Evolutionary conservation across 139 green algal genomes (phyloP), one percentile per base, ranked within the genome.

Genomic region (Picochlorum costavermella): DNA sequence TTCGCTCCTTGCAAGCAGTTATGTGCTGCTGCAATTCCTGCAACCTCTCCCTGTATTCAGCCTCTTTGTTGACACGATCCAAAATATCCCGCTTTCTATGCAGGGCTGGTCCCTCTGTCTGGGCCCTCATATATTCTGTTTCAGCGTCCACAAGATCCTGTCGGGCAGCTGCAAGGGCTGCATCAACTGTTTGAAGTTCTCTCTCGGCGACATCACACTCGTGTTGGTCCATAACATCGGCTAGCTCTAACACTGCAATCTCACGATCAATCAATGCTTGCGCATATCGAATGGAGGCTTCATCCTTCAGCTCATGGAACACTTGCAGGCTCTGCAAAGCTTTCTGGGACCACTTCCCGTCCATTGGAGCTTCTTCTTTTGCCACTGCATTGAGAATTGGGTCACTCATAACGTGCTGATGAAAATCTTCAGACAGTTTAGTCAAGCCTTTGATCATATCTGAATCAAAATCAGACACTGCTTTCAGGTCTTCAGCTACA

Each of bases 1-100:
- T 50, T 31, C 77, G 64, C 57, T 78, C 77, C 31, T 64, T 63
- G 33, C 63, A 53, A 4, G 44, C 29, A 6, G 69, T 48, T 5
- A 80, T 60, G 29, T 77, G 60, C 49, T 60, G 45, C 53, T 73
- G 62, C 51, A 86, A 65, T 43, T 87, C 79, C 3, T 68, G 67
- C 40, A 92, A 64, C 62, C 74, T 62, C 70, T 92, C 82, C 2
- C 85, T 65, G 75, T 92, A 83, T 79, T 92, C 85, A 2, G 85
- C 84, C 76, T 91, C 85, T 68, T 92, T 92, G 43, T 53, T 33
- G 37, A 70, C 75, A 53, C 86, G 86, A 61, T 92, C 85, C 31
- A 91, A 73, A 48, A 80, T 26, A 72, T 92, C 85, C 33, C 74
- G 73, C 69, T 86, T 90, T 56, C 85, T 74, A 70, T 92, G 81